Conservation (phyloP, 2,329 filamentous ascomycete species). For the Cyphellophora europaea region DNA sequence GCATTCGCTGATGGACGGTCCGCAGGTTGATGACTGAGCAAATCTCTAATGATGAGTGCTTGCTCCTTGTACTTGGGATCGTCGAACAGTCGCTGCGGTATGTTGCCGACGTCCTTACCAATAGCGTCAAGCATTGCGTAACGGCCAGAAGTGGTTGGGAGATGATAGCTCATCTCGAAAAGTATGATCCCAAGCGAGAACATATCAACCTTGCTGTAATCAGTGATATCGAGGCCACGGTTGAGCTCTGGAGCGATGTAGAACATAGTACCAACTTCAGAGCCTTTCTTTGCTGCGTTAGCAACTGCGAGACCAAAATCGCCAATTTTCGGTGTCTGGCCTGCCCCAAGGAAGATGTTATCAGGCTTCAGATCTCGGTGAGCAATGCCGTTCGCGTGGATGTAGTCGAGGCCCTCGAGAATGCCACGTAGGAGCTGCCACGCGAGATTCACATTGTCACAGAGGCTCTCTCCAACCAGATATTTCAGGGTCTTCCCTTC, state of each 20-base stretch:
- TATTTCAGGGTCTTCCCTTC: slow-evolving; percentile 88
- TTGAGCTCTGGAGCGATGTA: slow-evolving; percentile 91
- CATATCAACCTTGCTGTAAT: slow-evolving; percentile 65
- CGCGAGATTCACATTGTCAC: slow-evolving; percentile 64
- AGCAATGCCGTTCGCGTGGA: slow-evolving; percentile 84
- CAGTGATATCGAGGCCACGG: slow-evolving; percentile 37
- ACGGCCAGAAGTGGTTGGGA: slow-evolving; percentile 55
- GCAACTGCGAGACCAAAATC: slow-evolving; percentile 93
- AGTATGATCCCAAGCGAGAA: slow-evolving; percentile 96
- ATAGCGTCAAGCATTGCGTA: slow-evolving; percentile 46
- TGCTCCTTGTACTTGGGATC: slow-evolving; percentile 35
- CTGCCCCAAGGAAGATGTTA: slow-evolving; percentile 90
- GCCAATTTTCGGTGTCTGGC: slow-evolving; percentile 87
- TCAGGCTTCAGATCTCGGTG: slow-evolving; percentile 95
- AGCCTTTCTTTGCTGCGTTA: slow-evolving; percentile 32
- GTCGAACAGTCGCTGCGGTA: slow-evolving; percentile 62
- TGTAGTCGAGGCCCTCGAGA: slow-evolving; percentile 78
- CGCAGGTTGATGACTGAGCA: slow-evolving; percentile 74
- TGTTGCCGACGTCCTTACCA: slow-evolving; percentile 54
- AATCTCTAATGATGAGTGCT: slow-evolving; percentile 65
- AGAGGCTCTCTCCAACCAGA: slow-evolving; percentile 64
- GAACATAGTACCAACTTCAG: slow-evolving; percentile 64
- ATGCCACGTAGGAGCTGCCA: slow-evolving; percentile 92
- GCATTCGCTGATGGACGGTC: slow-evolving; percentile 75
- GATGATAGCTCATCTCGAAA: slow-evolving; percentile 81